Evolutionary conservation across 2,329 filamentous ascomycete genomes (phyloP), one percentile per base, ranked within the genome.

Genomic region (Lecanoromycetidae sp.): DNA sequence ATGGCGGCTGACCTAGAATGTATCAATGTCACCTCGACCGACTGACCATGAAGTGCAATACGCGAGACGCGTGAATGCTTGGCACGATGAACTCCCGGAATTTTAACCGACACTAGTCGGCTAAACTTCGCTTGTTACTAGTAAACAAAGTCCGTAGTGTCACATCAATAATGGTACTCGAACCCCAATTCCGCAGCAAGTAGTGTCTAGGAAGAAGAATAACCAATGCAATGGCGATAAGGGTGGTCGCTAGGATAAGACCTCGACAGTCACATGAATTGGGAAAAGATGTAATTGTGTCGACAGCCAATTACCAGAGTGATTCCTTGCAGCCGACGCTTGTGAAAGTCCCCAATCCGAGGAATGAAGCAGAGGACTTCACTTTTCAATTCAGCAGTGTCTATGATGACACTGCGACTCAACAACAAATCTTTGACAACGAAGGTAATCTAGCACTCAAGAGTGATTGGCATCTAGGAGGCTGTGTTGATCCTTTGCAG

Each of bases 311-410:
- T 13, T 49, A 55, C 9, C 59, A 61, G 15, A 58, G 60, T 19
- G 58, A 57, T 46, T 63, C 7, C 57, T 60, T 13, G 54, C 51
- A 46, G 54, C 72, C 79, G 17, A 77, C 75, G 22, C 68, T 93
- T 25, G 79, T 96, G 60, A 82, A 84, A 63, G 93, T 96, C 58
- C 90, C 90, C 3, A 95, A 87, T 61, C 88, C 90, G 0, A 94
- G 91, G 70, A 95, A 95, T 60, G 84, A 86, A 54, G 71, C 76
- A 19, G 90, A 96, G 66, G 84, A 88, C 60, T 96, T 88, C 66
- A 87, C 84, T 45, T 98, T 96, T 63, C 79, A 88, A 44, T 96
- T 96, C 73, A 93, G 91, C 71, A 78, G 84, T 56, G 90, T 96
- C 46, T 96, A 94, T 64, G 86, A 86, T 59, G 77, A 82, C 57